Base-by-base conservation (phyloP, 2,329 filamentous ascomycete genomes). In the Dactylellina leptospora region DNA sequence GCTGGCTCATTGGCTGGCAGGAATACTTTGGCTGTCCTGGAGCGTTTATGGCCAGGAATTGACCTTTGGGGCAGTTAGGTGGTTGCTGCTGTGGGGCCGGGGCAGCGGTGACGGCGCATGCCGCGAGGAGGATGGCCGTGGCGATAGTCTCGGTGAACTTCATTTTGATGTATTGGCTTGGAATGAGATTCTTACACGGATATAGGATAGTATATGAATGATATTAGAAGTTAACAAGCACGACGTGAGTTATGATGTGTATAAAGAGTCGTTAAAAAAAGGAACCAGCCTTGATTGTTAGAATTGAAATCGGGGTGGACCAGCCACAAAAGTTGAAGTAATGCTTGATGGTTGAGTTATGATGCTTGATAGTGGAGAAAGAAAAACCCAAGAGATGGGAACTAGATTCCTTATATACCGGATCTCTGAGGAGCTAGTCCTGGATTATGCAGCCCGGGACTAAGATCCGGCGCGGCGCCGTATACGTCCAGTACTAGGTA, bases 81-180 rank as follows among this genome's bases (percentile, higher is more conserved):
- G 38, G 13, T 20, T 22, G 44, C 9, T 25, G 9, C 13, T 20
- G 25, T 25, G 10, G 47, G 16, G 23, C 50, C 16, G 53, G 22
- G 11, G 61, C 51, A 13, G 61, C 53, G 30, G 54, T 25, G 25
- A 22, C 38, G 2, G 61, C 44, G 16, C 13, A 47, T 38, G 59
- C 59, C 5, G 28, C 40, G 59, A 63, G 48, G 27, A 63, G 18
- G 16, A 48, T 13, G 45, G 59, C 27, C 27, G 61, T 44, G 40
- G 53, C 53, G 20, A 64, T 36, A 22, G 50, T 16, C 22, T 51
- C 33, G 16, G 59, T 40, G 51, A 66, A 51, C 61, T 66, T 66
- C 61, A 66, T 66, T 51, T 66, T 58, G 51, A 64, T 10, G 54
- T 47, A 63, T n/a, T n/a, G n/a, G n/a, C n/a, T n/a, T n/a, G 6